Evolutionary conservation across 257 asterid genomes (phyloP).

Genomic region (Nicotiana attenuata): DNA sequence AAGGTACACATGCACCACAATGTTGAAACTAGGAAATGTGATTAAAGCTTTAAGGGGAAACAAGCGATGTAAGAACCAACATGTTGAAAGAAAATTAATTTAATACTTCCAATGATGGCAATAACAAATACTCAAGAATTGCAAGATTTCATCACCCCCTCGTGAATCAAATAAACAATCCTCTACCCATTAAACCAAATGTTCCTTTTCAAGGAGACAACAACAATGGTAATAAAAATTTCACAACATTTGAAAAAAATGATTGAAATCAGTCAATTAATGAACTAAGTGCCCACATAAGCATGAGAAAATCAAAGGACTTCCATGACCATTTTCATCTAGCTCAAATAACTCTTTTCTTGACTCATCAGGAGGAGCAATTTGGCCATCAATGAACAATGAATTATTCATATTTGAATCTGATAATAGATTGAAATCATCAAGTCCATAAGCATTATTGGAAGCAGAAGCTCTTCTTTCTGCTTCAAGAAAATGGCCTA

Average conservation of each 20-base stretch:
- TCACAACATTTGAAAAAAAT: neutral
- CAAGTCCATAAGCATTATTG: constrained; percentile 22
- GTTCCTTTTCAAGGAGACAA: neutral
- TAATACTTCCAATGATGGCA: neutral
- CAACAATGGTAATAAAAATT: neutral
- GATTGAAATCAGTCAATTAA: constrained; percentile 4
- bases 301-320: constrained; percentile 45
- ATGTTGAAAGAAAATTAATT: too few species aligned
- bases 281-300: constrained; percentile 50
- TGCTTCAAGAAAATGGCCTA: constrained; percentile 66
- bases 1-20: too few species aligned
- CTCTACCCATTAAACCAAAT: neutral
- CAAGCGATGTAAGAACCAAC: too few species aligned
- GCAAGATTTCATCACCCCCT: neutral
- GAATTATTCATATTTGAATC: constrained; percentile 24
- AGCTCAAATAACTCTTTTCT: constrained; percentile 31
- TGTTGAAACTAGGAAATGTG: too few species aligned
- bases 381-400: constrained; percentile 35
- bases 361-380: constrained; percentile 41
- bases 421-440: constrained; percentile 35
- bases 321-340: constrained; percentile 30
- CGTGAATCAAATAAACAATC: neutral
- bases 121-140: neutral
- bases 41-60: too few species aligned
- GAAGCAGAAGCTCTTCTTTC: constrained; percentile 50